Evolutionary conservation across 192 early-diverging fungal species (phyloP).

Genomic region (Linnemannia elongata): DNA sequence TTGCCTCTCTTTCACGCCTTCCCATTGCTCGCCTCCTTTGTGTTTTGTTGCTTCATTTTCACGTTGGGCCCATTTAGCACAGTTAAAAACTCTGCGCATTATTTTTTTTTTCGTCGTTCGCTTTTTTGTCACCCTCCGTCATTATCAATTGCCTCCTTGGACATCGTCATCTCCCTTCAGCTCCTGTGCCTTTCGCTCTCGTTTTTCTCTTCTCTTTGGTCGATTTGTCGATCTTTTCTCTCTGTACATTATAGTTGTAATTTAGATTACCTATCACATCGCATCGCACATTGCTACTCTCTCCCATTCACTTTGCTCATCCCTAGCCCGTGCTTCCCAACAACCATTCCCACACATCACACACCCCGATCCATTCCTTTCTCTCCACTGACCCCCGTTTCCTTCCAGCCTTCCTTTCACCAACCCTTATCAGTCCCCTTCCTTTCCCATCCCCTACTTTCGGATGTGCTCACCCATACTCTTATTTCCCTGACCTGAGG

Average conservation of each 20-base stretch:
- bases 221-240: background rate
- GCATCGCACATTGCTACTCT: background rate
- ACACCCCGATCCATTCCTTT: background rate
- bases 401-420: background rate
- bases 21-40: background rate
- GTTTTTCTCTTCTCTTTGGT: background rate
- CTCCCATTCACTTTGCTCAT: background rate
- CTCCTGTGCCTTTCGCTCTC: background rate
- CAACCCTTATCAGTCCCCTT: background rate
- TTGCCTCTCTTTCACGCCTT: background rate
- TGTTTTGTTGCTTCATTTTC: background rate
- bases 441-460: background rate
- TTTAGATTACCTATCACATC: constrained; percentile 3
- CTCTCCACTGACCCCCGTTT: background rate
- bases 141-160: background rate
- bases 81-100: background rate
- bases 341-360: background rate
- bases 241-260: constrained; percentile 8
- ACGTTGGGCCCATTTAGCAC: background rate
- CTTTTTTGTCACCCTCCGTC: background rate
- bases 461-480: background rate
- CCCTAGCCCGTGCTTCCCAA: background rate
- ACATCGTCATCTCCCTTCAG: background rate
- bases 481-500: background rate
- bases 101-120: background rate